These are phyloP conservation scores for Penicillium oxalicum DNA, from an alignment of 2,329 filamentous ascomycete species.

Conservation along the genomic window DNA sequence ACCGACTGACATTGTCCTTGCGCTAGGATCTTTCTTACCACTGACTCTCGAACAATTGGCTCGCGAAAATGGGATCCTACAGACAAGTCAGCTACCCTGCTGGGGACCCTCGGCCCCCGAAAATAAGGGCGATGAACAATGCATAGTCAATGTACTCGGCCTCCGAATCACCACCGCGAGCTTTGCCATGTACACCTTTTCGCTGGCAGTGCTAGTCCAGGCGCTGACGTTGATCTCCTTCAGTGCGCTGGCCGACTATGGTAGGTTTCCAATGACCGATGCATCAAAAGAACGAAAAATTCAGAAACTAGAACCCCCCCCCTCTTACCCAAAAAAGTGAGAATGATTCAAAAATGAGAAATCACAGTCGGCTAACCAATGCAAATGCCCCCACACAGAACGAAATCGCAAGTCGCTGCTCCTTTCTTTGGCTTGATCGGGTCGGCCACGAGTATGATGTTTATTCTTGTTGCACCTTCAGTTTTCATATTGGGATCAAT, in stretches of 20 bases:
- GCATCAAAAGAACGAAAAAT: too few species aligned
- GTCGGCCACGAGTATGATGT: slow-evolving; percentile 75
- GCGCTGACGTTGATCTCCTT: slow-evolving; percentile 75
- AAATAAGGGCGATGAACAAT: slow-evolving; percentile 27
- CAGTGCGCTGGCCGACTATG: slow-evolving; percentile 65
- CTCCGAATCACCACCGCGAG: slow-evolving; percentile 34
- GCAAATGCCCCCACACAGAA: slow-evolving; percentile 10
- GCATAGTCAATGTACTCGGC: slow-evolving; percentile 29
- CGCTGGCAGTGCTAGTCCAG: slow-evolving; percentile 77
- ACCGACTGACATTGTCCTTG: too few species aligned
- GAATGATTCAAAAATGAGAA: too few species aligned
- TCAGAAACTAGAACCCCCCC: too few species aligned
- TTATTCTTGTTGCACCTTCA: slow-evolving; percentile 68
- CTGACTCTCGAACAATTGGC: slow-evolving; percentile 89
- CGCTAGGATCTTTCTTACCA: slow-evolving; percentile 78
- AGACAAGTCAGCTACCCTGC: slow-evolving; percentile 37
- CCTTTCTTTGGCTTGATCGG: slow-evolving; percentile 69
- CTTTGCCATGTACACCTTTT: slow-evolving; percentile 63
- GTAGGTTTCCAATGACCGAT: slow-evolving; percentile 41
- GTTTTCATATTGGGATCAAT: slow-evolving; percentile 72
- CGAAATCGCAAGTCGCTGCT: slow-evolving; percentile 72
- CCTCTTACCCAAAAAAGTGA: too few species aligned
- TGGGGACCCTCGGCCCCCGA: slow-evolving; percentile 23
- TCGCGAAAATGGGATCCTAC: slow-evolving; percentile 79
- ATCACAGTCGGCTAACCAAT: background rate